A percentile compares a stretch with the other conserved stretches of the same genome.
Conservation (phyloP, 495 filamentous ascomycete species). For the Penicillium taxi region DNA sequence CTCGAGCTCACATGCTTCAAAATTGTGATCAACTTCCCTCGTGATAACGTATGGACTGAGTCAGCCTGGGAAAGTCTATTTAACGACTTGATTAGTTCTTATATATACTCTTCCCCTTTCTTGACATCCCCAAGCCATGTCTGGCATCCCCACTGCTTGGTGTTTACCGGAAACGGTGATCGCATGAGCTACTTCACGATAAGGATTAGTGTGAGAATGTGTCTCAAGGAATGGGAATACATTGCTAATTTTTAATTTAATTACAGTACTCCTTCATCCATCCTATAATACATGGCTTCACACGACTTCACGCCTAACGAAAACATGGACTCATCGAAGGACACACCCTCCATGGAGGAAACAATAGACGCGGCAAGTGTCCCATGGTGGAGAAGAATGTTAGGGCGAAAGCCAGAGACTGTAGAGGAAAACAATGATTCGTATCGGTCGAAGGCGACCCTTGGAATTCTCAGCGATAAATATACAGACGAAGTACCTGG, state of each 20-base stretch:
- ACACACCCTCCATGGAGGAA: background rate
- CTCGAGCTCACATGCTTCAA: too few relatives aligned
- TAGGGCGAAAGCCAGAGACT: conserved; percentile 6
- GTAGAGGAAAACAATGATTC: conserved; percentile 1
- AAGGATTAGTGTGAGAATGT: too few relatives aligned
- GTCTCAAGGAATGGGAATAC: background rate
- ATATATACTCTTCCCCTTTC: background rate
- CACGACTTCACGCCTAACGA: background rate
- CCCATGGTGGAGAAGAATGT: conserved; percentile 17
- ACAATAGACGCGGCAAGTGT: background rate
- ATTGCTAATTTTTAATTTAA: background rate
- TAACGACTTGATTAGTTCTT: too few relatives aligned
- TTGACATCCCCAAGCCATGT: conserved; percentile 10
- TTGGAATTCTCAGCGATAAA: conserved; percentile 78
- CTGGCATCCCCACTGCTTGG: conserved; percentile 9
- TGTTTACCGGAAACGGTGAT: conserved; percentile 18
- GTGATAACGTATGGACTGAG: too few relatives aligned
- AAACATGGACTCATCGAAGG: background rate
- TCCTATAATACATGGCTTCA: too few relatives aligned
- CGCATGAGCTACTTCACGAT: background rate
- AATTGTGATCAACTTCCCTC: too few relatives aligned
- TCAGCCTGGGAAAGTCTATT: too few relatives aligned
- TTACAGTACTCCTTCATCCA: too few relatives aligned
- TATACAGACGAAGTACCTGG: conserved; percentile 89
- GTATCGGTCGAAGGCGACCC: conserved; percentile 54